Evolutionary conservation across 805 yeast genomes (phyloP).

Genomic region (Starmera dryadoides): DNA sequence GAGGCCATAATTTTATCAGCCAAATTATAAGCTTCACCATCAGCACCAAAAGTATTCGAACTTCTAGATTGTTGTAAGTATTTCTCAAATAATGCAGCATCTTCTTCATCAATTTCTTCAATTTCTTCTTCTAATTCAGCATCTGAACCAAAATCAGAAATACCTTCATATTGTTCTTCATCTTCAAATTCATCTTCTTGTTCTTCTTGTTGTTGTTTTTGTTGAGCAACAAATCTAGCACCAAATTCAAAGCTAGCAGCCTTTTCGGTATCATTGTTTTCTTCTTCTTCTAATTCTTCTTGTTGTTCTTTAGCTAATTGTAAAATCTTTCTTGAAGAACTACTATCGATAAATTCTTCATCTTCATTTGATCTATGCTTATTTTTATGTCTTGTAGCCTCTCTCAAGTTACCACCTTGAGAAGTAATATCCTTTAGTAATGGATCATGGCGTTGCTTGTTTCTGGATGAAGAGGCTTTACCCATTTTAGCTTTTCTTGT

Average conservation of each 20-base stretch:
- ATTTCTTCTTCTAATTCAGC: slow-evolving; percentile 46
- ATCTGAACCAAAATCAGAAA: slow-evolving; percentile 47
- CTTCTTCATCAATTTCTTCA: slow-evolving; percentile 68
- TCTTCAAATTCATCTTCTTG: slow-evolving; percentile 33
- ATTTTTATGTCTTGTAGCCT: slow-evolving; percentile 26
- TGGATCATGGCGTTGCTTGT: slow-evolving; percentile 73
- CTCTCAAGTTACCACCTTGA: slow-evolving; percentile 62
- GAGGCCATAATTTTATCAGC: slow-evolving; percentile 95
- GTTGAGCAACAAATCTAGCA: slow-evolving; percentile 23
- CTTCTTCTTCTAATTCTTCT: slow-evolving; percentile 77
- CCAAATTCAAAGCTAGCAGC: slow-evolving; percentile 24
- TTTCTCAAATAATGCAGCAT: slow-evolving; percentile 75
- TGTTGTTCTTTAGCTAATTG: slow-evolving; percentile 91
- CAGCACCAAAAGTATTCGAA: slow-evolving; percentile 24
- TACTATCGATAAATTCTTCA: slow-evolving; percentile 71
- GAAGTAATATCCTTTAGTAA: slow-evolving; percentile 71
- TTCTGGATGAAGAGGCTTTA: slow-evolving; percentile 46
- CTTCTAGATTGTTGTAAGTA: slow-evolving; percentile 45
- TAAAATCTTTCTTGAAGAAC: slow-evolving; percentile 75
- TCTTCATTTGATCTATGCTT: slow-evolving; percentile 35
- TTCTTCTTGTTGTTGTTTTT: slow-evolving; percentile 40
- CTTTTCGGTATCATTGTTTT: slow-evolving; percentile 25
- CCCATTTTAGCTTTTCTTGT: slow-evolving; percentile 62
- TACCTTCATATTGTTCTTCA: slow-evolving; percentile 31
- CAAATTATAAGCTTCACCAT: slow-evolving; percentile 50